Evolutionary conservation across 345 rosid genomes (phyloP).

Genomic region (Eucalyptus lansdowneana): DNA sequence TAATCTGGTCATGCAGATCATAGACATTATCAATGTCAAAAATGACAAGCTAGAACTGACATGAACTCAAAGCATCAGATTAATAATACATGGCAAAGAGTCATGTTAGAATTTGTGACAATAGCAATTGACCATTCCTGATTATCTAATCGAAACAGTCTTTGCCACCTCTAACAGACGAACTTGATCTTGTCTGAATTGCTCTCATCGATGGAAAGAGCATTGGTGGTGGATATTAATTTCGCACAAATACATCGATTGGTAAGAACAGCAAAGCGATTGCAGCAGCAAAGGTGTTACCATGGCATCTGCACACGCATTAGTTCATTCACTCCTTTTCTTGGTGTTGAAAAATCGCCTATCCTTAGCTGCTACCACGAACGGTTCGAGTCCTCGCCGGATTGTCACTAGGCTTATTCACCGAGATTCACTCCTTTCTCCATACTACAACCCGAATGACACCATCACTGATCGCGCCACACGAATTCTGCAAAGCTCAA

Average conservation of each 20-base stretch:
- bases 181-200: background rate
- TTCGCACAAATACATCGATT: background rate
- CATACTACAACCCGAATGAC: background rate
- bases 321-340: background rate
- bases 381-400: background rate
- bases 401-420: conserved; percentile 2
- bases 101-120: background rate
- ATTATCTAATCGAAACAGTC: background rate
- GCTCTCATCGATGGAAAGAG: background rate
- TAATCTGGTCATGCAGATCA: background rate
- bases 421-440: conserved; percentile 1
- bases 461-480: background rate
- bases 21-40: background rate
- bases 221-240: background rate
- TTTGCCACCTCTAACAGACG: background rate
- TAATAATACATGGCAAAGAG: background rate
- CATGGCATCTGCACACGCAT: background rate
- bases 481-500: background rate
- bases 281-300: background rate
- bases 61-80: background rate
- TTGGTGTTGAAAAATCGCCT: background rate
- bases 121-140: background rate
- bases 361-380: background rate
- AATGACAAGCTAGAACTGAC: background rate
- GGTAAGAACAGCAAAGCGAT: background rate